A percentile compares a stretch with the other conserved stretches of the same genome.
These are phyloP conservation scores for Symbiotaphrina buchneri DNA, from an alignment of 495 filamentous ascomycete species.

Conservation along the genomic window DNA sequence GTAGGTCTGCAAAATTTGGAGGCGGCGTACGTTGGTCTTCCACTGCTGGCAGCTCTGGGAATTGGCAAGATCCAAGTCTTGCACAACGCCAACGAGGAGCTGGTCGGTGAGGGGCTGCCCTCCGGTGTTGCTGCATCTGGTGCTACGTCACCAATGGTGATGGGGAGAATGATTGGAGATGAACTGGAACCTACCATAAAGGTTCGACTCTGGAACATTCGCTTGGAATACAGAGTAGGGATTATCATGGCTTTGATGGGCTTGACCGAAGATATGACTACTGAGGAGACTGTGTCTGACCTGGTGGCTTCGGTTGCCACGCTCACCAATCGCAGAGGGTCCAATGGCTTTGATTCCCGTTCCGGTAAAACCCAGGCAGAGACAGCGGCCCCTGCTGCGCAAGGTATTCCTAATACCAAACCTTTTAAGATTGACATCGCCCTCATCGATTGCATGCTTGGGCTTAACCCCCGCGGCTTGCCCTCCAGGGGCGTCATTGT, in stretches of 20 bases:
- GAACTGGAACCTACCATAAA: conserved; percentile 85
- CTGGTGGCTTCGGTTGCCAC: conserved; percentile 64
- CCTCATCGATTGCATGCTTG: conserved; percentile 58
- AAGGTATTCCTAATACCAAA: too few relatives aligned
- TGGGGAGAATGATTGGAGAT: conserved; percentile 73
- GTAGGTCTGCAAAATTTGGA: conserved; percentile 35
- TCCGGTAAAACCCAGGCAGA: conserved; percentile 12
- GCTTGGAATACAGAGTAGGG: conserved; percentile 64
- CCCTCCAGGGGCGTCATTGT: conserved; percentile 54
- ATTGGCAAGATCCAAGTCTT: conserved; percentile 31
- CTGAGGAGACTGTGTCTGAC: conserved; percentile 49
- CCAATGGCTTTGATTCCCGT: conserved; percentile 4
- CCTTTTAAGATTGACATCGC: conserved; percentile 47
- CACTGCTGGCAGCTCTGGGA: conserved; percentile 55
- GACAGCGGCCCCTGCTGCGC: conserved; percentile 3
- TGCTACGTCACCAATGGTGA: conserved; percentile 31
- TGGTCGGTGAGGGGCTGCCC: conserved; percentile 24
- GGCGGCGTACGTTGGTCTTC: conserved; percentile 64
- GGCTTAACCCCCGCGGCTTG: conserved; percentile 62
- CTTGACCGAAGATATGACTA: conserved; percentile 38
- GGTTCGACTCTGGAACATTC: conserved; percentile 60
- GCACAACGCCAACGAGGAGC: conserved; percentile 45
- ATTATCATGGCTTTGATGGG: conserved; percentile 60
- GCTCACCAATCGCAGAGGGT: conserved; percentile 27
- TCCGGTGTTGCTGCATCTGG: conserved; percentile 2